phyloP scores from a whole-genome alignment of 306 rosid genomes.

The Sphenostylis stenocarpa region DNA sequence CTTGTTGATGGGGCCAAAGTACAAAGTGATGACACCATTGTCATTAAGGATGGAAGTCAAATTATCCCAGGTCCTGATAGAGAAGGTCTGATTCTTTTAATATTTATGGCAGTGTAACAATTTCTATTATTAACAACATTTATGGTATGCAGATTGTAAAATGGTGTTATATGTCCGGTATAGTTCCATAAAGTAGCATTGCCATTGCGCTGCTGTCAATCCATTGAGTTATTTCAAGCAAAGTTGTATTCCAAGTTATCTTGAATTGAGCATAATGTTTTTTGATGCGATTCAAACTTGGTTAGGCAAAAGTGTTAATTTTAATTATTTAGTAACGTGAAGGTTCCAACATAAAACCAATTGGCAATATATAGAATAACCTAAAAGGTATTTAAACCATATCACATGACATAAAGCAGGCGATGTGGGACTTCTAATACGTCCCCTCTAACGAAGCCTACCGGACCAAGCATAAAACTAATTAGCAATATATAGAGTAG shows the following conservation, averaged over 20 bases:
- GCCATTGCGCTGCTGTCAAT: not conserved
- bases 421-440: too few relatives aligned
- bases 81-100: conserved; percentile 54
- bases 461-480: too few relatives aligned
- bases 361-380: too few relatives aligned
- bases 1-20: conserved; percentile 62
- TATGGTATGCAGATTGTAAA: not conserved
- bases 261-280: not conserved
- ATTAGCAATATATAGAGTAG: too few relatives aligned
- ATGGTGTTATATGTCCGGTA: not conserved
- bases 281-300: not conserved
- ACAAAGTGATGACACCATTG: conserved; percentile 41
- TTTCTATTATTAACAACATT: not conserved
- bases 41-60: conserved; percentile 73
- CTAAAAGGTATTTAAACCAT: too few relatives aligned
- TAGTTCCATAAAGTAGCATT: conserved; percentile 1
- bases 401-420: too few relatives aligned
- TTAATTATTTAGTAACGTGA: conserved; percentile 12
- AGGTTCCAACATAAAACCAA: too few relatives aligned
- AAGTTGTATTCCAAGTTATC: conserved; percentile 26
- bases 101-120: conserved; percentile 10
- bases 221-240: conserved; percentile 4
- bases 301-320: conserved; percentile 5
- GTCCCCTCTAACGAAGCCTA: too few relatives aligned
- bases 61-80: conserved; percentile 60